Evolutionary conservation across 2,329 filamentous ascomycete genomes (phyloP), one percentile per base, ranked within the genome.

Genomic region (Fusarium drepaniforme): DNA sequence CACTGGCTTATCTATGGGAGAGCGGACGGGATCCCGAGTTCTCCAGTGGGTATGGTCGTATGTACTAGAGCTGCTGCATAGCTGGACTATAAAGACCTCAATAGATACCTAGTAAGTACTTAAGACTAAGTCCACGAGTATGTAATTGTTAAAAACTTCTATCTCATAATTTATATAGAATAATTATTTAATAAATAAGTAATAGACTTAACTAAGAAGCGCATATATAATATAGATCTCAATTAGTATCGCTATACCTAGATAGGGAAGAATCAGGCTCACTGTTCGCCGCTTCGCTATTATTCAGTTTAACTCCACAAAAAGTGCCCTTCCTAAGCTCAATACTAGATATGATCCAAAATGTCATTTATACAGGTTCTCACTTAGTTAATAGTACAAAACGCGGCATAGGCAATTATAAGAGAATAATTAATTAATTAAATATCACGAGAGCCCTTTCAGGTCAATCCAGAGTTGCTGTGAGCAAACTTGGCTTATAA

Each of bases 61-160:
- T 51, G 46, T 51, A n/a, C 16, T 0, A n/a, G 25, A 4, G 1
- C 0, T 1, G 0, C 9, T n/a, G 1, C 16, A 30, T 1, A 30
- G 7, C 6, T 13, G 5, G 4, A 53, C 30, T 53, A 30, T 49
- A 16, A 3, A 9, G 15, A 49, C 15, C 13, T 2, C 15, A 6
- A 4, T 3, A 16, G 13, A 5, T 46, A 46, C 21, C 21, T 23
- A 2, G 6, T 15, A 25, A 21, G 44, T 25, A 16, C 42, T 16
- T 46, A 16, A 1, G 38, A 13, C 12, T 35, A 35, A 35, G 5
- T 35, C 6, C 0, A 35, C 2, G 13, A 35, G 33, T 11, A 35
- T n/a, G n/a, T n/a, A n/a, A n/a, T 35, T 4, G 13, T 35, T 35
- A 35, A 35, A 35, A 33, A 11, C 9, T 33, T 33, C 9, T 33